These are phyloP conservation scores for Lecanosticta acicola DNA, from an alignment of 2,329 filamentous ascomycete species.

Conservation along the genomic window DNA sequence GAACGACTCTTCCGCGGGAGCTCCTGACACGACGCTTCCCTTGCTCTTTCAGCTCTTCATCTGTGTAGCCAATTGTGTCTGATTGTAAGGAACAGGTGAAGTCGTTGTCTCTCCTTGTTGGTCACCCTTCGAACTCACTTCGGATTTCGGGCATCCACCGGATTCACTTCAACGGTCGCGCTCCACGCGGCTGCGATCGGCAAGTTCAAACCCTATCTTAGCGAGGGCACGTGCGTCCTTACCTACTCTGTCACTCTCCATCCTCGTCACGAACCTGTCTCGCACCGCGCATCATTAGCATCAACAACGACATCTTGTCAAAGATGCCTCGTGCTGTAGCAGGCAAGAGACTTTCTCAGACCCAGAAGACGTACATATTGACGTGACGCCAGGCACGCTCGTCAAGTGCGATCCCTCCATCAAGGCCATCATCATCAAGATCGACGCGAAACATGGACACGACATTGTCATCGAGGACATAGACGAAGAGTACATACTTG, in stretches of 20 bases:
- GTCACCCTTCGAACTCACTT: not conserved
- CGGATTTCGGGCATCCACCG: not conserved
- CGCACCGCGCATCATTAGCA: no score
- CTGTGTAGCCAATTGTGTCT: not conserved
- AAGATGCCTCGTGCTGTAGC: not conserved
- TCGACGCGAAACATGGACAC: slow-evolving; percentile 61
- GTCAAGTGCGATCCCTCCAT: slow-evolving; percentile 82
- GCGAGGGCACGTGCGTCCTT: not conserved
- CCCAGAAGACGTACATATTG: not conserved
- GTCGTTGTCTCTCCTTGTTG: not conserved
- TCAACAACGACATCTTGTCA: no score
- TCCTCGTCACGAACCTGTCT: no score
- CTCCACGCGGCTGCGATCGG: not conserved
- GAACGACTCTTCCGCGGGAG: not conserved
- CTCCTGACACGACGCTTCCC: not conserved
- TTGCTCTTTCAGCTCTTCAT: not conserved
- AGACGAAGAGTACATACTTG: slow-evolving; percentile 68
- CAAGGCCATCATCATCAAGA: slow-evolving; percentile 76
- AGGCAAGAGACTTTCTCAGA: not conserved
- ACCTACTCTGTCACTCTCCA: no score
- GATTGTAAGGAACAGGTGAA: not conserved
- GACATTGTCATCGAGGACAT: slow-evolving; percentile 75
- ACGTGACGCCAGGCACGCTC: slow-evolving; percentile 53
- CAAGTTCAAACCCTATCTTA: not conserved
- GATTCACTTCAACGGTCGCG: not conserved